Evolutionary conservation across 106 monocot species (phyloP), one percentile per base, ranked within the genome.

Genomic region (Allium cepa): DNA sequence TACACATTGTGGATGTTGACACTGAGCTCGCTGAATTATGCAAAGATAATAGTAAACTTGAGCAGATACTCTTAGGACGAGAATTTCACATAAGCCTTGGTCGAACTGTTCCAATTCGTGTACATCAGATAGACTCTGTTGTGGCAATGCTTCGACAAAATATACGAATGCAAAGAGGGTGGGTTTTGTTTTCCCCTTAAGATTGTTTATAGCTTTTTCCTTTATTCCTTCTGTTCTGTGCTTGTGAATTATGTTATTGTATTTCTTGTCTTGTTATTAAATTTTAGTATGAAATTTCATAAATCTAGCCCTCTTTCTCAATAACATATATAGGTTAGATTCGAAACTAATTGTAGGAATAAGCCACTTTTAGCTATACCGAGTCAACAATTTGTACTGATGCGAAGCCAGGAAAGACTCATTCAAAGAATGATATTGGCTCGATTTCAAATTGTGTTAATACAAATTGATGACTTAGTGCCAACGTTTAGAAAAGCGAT

Each of bases 31-130:
- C n/a, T 69, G 77, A 87, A 57, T 65, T 92, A 46, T 82, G 80
- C 78, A 87, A 82, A 69, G 79, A 90, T 36, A 55, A 55, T 48
- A 81, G 85, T 26, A 83, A 85, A 50, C 72, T 99, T 68, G 93
- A 99, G 47, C 75, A 87, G 62, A 26, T 75, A 26, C 68, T 90
- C 46, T 69, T 99, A 17, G 85, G 75, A 69, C 89, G 77, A 75
- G 92, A 93, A 68, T 84, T 93, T 47, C 99, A 99, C 56, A 79
- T 99, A 61, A 99, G 93, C 57, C 79, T 99, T 79, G 99, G 99
- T 68, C 92, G 92, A 78, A 85, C 90, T 74, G 87, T 93, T 90
- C 93, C 90, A 45, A 85, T 99, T 69, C 60, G 74, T 64, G 87
- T 93, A 14, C 89, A 99, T 85, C 99, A 99, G 70, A 90, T 93